Conservation (phyloP, 176 grass and related monocot genomes). For the Metroxylon sagu region DNA sequence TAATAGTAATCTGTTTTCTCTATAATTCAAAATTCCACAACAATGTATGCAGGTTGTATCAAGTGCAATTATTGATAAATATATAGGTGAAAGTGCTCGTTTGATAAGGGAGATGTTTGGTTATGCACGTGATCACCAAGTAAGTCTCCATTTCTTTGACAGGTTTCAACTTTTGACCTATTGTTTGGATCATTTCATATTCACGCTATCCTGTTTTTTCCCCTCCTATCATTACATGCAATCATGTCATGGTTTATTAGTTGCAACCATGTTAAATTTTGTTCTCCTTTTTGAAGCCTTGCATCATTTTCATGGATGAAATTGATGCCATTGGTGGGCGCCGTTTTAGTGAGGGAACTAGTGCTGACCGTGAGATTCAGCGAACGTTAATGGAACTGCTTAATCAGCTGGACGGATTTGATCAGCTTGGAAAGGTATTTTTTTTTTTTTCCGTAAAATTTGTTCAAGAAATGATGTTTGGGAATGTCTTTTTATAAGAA, state of each 20-base stretch:
- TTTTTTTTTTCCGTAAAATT: background rate
- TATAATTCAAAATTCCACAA: conserved; percentile 10
- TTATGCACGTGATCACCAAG: conserved; percentile 90
- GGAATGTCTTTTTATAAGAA: too few species aligned
- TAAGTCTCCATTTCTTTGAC: conserved; percentile 8
- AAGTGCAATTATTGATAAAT: conserved; percentile 95
- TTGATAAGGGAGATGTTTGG: conserved; percentile 94
- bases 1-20: background rate
- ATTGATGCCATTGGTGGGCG: conserved; percentile 94
- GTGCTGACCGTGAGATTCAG: conserved; percentile 89
- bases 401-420: conserved; percentile 91
- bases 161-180: background rate
- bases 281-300: conserved; percentile 37
- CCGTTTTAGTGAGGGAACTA: conserved; percentile 91
- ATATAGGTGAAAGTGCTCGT: conserved; percentile 95
- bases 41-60: conserved; percentile 51
- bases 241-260: too few species aligned
- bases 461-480: background rate
- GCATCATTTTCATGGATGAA: conserved; percentile 99
- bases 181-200: too few species aligned
- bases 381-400: conserved; percentile 91
- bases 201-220: background rate
- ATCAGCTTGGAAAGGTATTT: conserved; percentile 84
- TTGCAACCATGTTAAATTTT: too few species aligned
- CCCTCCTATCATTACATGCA: background rate